Conservation (phyloP, 768 basidiomycete species). For the Macrolepiota dolichaula region DNA sequence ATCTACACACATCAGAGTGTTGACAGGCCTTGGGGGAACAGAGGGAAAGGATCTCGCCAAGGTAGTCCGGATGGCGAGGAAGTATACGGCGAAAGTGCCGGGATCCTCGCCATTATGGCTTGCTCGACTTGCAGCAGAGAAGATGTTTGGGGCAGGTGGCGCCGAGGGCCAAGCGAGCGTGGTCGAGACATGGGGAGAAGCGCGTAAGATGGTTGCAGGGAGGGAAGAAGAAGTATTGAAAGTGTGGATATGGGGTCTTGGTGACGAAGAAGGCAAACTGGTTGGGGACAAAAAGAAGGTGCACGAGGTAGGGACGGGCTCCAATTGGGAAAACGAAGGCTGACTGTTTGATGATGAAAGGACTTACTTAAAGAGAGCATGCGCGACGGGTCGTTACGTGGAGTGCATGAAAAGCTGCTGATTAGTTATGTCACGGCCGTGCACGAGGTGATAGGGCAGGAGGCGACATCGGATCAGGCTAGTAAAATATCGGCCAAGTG, state of each 20-base stretch:
- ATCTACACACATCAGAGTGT: constrained; percentile 26
- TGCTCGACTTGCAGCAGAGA: constrained; percentile 45
- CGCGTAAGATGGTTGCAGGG: constrained; percentile 32
- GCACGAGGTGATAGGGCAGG: constrained; percentile 18
- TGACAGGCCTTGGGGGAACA: constrained; percentile 16
- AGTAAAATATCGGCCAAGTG: constrained; percentile 18
- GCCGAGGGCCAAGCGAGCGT: constrained; percentile 22
- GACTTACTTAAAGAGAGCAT: constrained; percentile 44
- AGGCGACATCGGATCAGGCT: constrained; percentile 28
- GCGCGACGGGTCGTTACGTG: constrained; percentile 31
- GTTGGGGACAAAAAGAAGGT: constrained; percentile 18
- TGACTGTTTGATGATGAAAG: constrained; percentile 25
- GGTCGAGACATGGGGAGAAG: constrained; percentile 39
- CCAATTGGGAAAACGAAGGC: constrained; percentile 4
- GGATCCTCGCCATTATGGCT: constrained; percentile 48
- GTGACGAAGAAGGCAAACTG: constrained; percentile 16
- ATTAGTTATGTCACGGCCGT: constrained; percentile 38
- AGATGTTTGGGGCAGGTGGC: constrained; percentile 15
- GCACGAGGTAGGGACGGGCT: constrained; percentile 30
- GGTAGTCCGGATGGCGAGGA: constrained; percentile 36
- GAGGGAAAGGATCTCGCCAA: constrained; percentile 25
- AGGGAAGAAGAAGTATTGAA: constrained; percentile 28
- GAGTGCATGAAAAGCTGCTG: constrained; percentile 46
- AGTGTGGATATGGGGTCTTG: constrained; percentile 58
- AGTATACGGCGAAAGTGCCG: constrained; percentile 40